Conservation (phyloP, 2,329 filamentous ascomycete genomes). For the Dichotomopilus funicola region DNA sequence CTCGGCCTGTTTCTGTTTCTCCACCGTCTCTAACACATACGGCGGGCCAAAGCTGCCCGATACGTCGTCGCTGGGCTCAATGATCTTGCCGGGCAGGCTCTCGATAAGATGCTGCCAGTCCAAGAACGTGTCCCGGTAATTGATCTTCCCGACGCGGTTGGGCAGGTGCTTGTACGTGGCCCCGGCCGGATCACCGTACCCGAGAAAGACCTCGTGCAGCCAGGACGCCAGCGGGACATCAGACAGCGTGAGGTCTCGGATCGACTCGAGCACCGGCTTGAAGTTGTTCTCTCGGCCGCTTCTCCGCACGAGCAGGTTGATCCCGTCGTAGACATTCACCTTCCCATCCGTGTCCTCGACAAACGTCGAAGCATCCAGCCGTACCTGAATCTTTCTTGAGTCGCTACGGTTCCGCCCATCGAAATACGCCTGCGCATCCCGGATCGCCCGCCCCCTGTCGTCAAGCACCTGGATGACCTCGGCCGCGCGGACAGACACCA, state of each 20-base stretch:
- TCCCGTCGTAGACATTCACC: constrained; percentile 69
- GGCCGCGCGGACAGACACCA: constrained; percentile 70
- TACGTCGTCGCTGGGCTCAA: constrained; percentile 70
- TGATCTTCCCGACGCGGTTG: constrained; percentile 70
- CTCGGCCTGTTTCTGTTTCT: constrained; percentile 41
- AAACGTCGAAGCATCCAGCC: constrained; percentile 73
- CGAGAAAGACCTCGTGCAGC: constrained; percentile 96
- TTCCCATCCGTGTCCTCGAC: constrained; percentile 73
- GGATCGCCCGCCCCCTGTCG: constrained; percentile 69
- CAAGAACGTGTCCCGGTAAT: constrained; percentile 91
- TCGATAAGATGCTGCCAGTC: constrained; percentile 92
- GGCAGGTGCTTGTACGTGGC: constrained; percentile 79
- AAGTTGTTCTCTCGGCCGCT: constrained; percentile 94
- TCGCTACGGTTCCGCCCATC: constrained; percentile 58
- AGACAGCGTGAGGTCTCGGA: constrained; percentile 76
- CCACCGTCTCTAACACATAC: constrained; percentile 69
- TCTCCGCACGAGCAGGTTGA: constrained; percentile 81
- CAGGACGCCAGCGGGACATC: constrained; percentile 82
- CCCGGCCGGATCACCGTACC: constrained; percentile 85
- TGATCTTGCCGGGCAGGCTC: constrained; percentile 77
- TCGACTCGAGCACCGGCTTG: constrained; percentile 85
- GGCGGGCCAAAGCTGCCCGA: constrained; percentile 75
- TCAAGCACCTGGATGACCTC: constrained; percentile 82
- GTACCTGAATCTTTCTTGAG: constrained; percentile 67
- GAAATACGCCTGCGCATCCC: constrained; percentile 53